Evolutionary conservation across 352 stramenopile genomes (phyloP).

Genomic region (Phytophthora uliginosa): DNA sequence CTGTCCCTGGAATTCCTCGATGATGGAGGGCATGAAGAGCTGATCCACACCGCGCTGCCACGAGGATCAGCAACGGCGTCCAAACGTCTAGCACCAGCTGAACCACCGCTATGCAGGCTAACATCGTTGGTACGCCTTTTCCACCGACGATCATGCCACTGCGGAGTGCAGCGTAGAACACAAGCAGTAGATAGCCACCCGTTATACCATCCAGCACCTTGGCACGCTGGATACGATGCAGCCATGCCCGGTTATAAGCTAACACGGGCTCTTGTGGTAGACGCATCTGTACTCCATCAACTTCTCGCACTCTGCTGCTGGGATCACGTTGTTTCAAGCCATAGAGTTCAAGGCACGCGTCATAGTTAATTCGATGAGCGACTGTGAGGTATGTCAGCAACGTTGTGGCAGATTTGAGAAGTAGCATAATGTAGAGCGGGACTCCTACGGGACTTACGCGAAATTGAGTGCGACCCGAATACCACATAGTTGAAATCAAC

Average conservation of each 20-base stretch:
- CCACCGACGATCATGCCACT: slow-evolving; percentile 63
- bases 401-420: slow-evolving; percentile 67
- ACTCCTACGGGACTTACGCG: slow-evolving; percentile 54
- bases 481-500: slow-evolving; percentile 52
- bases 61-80: slow-evolving; percentile 72
- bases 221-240: slow-evolving; percentile 63
- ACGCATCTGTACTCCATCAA: slow-evolving; percentile 35
- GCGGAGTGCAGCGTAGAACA: slow-evolving; percentile 75
- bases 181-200: slow-evolving; percentile 76
- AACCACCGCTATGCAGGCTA: slow-evolving; percentile 54
- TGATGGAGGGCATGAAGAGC: slow-evolving; percentile 67
- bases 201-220: slow-evolving; percentile 65
- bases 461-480: slow-evolving; percentile 64
- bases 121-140: slow-evolving; percentile 46
- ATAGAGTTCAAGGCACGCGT: slow-evolving; percentile 65
- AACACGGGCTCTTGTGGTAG: slow-evolving; percentile 65
- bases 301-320: slow-evolving; percentile 39
- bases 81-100: slow-evolving; percentile 74
- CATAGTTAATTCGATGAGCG: slow-evolving; percentile 72
- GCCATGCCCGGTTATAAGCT: slow-evolving; percentile 74
- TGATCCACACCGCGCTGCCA: slow-evolving; percentile 64
- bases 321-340: slow-evolving; percentile 33
- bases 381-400: slow-evolving; percentile 64
- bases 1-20: slow-evolving; percentile 61
- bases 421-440: slow-evolving; percentile 69